These are phyloP conservation scores for Tetrahymena thermophila DNA, from an alignment of 73 alveolate species.

Conservation along the genomic window DNA sequence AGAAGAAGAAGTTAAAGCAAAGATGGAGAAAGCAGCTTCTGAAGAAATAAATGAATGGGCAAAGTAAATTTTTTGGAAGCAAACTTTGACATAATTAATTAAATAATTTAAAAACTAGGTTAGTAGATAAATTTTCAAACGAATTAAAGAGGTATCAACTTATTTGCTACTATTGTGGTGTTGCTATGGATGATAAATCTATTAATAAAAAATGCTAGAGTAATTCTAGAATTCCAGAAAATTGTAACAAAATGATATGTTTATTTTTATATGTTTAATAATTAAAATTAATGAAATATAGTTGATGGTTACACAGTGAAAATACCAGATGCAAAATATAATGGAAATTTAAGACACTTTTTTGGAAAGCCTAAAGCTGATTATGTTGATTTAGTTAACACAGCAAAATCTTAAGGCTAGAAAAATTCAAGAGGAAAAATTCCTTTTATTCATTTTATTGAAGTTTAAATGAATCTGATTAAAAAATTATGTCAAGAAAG, in stretches of 20 bases:
- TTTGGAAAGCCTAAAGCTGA: conserved; percentile 27
- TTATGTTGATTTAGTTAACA: not conserved
- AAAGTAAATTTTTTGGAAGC: not conserved
- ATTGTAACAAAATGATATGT: not conserved
- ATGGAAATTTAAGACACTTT: conserved; percentile 27
- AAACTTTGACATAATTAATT: not conserved
- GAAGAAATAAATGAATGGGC: conserved; percentile 40
- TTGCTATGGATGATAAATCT: conserved; percentile 22
- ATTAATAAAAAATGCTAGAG: conserved; percentile 11
- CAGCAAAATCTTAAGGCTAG: not conserved
- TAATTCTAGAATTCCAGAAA: conserved; percentile 17
- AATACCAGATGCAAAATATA: conserved; percentile 15
- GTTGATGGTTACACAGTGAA: conserved; percentile 20
- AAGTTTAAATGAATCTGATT: not conserved
- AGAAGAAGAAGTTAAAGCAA: conserved; percentile 23
- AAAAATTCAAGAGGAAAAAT: not conserved
- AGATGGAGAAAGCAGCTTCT: conserved; percentile 28
- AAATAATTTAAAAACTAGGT: not conserved
- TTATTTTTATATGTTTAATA: not conserved
- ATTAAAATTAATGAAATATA: not conserved
- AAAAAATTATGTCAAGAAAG: not conserved
- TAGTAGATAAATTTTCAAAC: conserved; percentile 19
- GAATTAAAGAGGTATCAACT: conserved; percentile 15
- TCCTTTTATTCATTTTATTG: not conserved
- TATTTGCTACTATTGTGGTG: conserved; percentile 33